Base-by-base conservation (phyloP, 768 basidiomycete genomes). In the Scleroderma bovista region DNA sequence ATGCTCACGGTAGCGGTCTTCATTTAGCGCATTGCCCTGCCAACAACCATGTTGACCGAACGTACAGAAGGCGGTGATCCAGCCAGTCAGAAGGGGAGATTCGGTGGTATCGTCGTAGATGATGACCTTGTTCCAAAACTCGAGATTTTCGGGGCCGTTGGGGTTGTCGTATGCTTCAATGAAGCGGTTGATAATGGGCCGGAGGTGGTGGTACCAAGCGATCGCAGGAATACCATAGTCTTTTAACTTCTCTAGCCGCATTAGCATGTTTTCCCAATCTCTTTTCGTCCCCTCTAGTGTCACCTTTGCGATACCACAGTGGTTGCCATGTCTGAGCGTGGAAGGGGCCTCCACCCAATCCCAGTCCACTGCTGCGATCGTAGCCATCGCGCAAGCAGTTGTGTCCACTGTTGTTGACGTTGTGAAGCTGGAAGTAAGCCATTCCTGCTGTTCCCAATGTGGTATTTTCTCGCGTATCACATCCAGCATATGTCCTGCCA, bases 291-390 rank as follows among this genome's bases (percentile, higher is more conserved):
- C 76, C 44, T 71, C 64, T 31, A 79, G 68, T 6, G 74, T 76
- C 42, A 79, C 65, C 29, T 58, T 65, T 15, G 77, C 74, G 3
- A 77, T 69, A 2, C 77, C 74, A 39, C 75, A 75, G 15, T 50
- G 51, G 9, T 63, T 43, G 10, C 38, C 36, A 31, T 69, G 59
- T 29, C 55, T 60, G 53, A 70, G 73, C 6, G 57, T 24, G 58
- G 76, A 75, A 50, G 69, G 74, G n/a, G 64, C 51, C 17, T 33
- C 44, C 15, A 31, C 17, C 44, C 44, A 45, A 32, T 33, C 31
- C 44, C 44, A 46, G 50, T 74, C 70, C 58, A 74, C 53, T 19
- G 66, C 69, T 6, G 70, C 64, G 73, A 78, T 75, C 62, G 73
- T 67, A 41, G 69, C 59, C 31, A 73, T 66, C 6, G 73, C 66